phyloP scores from a whole-genome alignment of 768 basidiomycete genomes.

The Amanita subjunquillea region DNA sequence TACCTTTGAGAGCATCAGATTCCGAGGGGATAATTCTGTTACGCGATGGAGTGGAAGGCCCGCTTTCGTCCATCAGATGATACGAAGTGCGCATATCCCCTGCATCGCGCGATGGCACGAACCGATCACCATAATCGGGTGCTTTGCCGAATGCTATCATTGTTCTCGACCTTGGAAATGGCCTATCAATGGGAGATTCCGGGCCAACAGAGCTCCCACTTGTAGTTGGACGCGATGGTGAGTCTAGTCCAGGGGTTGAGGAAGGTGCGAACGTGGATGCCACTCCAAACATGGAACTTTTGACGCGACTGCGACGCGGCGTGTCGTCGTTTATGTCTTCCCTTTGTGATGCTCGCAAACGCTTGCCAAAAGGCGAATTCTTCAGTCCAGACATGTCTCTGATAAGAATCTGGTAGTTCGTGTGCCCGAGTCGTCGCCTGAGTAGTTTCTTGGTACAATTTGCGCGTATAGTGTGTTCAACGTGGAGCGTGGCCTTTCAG shows the following conservation, averaged over 20 bases:
- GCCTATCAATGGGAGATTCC: constrained; percentile 12
- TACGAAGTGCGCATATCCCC: constrained; percentile 60
- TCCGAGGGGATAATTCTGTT: constrained; percentile 56
- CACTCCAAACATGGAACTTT: not conserved
- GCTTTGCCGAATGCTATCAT: constrained; percentile 7
- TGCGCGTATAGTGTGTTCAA: not conserved
- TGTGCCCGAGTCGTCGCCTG: not conserved
- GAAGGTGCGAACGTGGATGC: constrained; percentile 36
- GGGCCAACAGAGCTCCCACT: constrained; percentile 39
- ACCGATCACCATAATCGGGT: constrained; percentile 51
- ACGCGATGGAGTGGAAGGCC: constrained; percentile 51
- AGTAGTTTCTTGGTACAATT: not conserved
- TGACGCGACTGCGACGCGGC: constrained; percentile 30
- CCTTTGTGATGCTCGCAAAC: constrained; percentile 57
- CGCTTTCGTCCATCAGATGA: constrained; percentile 50
- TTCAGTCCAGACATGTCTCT: constrained; percentile 60
- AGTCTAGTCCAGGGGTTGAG: constrained; percentile 42
- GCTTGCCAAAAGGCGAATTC: constrained; percentile 79
- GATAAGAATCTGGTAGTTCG: not conserved
- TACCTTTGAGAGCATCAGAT: constrained; percentile 71
- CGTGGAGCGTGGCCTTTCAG: not conserved
- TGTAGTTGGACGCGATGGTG: constrained; percentile 33
- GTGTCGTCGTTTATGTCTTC: constrained; percentile 48
- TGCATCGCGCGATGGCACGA: constrained; percentile 55
- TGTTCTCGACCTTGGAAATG: not conserved